These are phyloP conservation scores for Coemansia sp. DNA, from an alignment of 192 early-diverging fungal genomes.

Conservation along the genomic window DNA sequence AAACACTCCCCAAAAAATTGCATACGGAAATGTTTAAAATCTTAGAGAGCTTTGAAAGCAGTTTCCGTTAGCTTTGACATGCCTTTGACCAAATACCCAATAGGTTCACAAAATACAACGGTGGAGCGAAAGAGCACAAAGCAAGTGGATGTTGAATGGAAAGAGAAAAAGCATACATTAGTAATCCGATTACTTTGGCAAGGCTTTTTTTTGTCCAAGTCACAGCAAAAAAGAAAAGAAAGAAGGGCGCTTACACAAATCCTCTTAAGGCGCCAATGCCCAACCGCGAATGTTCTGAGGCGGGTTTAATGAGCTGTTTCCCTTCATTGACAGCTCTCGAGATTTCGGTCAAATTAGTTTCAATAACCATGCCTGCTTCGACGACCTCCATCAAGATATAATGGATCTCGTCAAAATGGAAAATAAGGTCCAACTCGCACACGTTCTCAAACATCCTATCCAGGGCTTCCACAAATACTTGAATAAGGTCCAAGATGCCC, in stretches of 20 bases:
- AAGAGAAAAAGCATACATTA: too few species aligned
- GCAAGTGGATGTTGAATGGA: too few species aligned
- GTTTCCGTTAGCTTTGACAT: not conserved
- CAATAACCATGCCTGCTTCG: conserved; percentile 83
- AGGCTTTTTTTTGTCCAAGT: too few species aligned
- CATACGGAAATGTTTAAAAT: too few species aligned
- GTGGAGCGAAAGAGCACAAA: too few species aligned
- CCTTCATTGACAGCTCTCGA: conserved; percentile 71
- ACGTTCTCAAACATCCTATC: conserved; percentile 95
- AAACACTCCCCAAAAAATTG: not conserved
- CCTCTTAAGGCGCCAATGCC: conserved; percentile 36
- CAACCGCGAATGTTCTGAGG: conserved; percentile 20
- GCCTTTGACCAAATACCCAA: not conserved
- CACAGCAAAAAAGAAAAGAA: too few species aligned
- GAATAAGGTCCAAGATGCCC: conserved; percentile 95
- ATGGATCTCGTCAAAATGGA: conserved; percentile 89
- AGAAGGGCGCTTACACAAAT: conserved; percentile 19
- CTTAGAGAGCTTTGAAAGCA: not conserved
- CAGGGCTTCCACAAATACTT: conserved; percentile 95
- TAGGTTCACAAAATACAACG: too few species aligned
- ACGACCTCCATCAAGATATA: conserved; percentile 87
- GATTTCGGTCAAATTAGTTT: conserved; percentile 64
- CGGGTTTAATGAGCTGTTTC: conserved; percentile 61
- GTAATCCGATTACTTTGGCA: too few species aligned
- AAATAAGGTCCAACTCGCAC: conserved; percentile 96